Conservation (phyloP, 768 basidiomycete species). For the Lentinula detonsa region DNA sequence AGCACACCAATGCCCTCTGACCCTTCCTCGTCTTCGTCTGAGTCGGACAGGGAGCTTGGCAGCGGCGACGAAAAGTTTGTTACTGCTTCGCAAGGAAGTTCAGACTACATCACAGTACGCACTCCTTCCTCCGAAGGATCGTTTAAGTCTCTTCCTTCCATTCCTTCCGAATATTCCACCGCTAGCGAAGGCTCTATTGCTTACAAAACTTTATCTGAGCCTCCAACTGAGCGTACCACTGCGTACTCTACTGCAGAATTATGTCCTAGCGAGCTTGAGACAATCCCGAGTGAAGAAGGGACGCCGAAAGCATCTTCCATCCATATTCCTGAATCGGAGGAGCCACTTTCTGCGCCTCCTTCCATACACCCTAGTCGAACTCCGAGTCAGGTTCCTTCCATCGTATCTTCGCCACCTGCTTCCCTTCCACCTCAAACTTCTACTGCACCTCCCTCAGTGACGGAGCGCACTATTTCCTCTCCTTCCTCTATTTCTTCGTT, state of each 20-base stretch:
- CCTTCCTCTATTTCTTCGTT: slow-evolving; percentile 23
- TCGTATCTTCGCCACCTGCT: slow-evolving; percentile 9
- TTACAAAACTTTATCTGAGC: slow-evolving; percentile 44
- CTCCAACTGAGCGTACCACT: slow-evolving; percentile 30
- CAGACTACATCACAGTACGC: slow-evolving; percentile 39
- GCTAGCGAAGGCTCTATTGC: slow-evolving; percentile 40
- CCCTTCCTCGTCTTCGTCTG: slow-evolving; percentile 24
- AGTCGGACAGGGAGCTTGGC: slow-evolving; percentile 23
- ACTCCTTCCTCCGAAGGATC: slow-evolving; percentile 43
- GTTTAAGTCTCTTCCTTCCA: slow-evolving; percentile 52
- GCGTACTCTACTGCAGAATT: slow-evolving; percentile 45
- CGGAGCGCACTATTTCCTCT: slow-evolving; percentile 1
- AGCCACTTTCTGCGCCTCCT: neutral
- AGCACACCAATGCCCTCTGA: slow-evolving; percentile 24
- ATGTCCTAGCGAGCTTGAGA: slow-evolving; percentile 32
- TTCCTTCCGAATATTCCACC: slow-evolving; percentile 52
- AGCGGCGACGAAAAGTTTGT: slow-evolving; percentile 29
- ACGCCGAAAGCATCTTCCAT: slow-evolving; percentile 35
- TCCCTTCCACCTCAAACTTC: slow-evolving; percentile 9
- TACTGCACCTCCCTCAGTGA: slow-evolving; percentile 13
- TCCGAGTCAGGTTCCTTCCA: slow-evolving; percentile 12
- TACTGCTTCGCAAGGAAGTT: slow-evolving; percentile 44
- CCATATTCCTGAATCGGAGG: slow-evolving; percentile 25
- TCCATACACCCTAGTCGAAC: neutral
- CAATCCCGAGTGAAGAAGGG: slow-evolving; percentile 34